Evolutionary conservation across 441 rosid species (phyloP), one percentile per base, ranked within the genome.

Genomic region (Arabidopsis hybrid): DNA sequence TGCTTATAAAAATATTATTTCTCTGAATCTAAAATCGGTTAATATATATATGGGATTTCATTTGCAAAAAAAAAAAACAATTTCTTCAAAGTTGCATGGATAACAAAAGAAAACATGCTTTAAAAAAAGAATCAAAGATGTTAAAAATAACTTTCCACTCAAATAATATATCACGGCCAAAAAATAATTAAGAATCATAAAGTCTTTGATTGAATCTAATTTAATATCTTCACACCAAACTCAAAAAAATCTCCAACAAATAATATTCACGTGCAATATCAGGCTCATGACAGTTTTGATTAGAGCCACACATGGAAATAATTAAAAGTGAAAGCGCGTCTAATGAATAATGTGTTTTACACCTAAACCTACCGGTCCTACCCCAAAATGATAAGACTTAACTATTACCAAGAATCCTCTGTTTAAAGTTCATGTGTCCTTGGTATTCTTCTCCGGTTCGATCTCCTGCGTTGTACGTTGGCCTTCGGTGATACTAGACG

Each of bases 401-500:
- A 40, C 43, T 47, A 14, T 47, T 5, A 32, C 52, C 60, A 55
- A 61, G 13, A 39, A 60, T 60, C 35, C 69, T 43, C 57, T 67
- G 64, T 66, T 68, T 64, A 35, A 70, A 17, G 3, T 16, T 57
- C 0, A 3, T 16, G 64, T 68, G 29, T 75, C 66, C 34, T 56
- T 56, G 6, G 43, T 26, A 29, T 16, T 35, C 73, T 16, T 73
- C 29, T 65, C 59, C 1, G 53, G 35, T 52, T 78, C 74, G 1
- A 31, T 72, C 79, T 78, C 84, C 39, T 75, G 79, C 38, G 80
- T 78, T 36, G 79, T 79, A 29, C 42, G 86, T 39, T 50, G 75
- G 47, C 78, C 87, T 29, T 82, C 85, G 1, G 82, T 82, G 3
- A 9, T 38, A 65, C 60, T 62, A 60, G 84, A 83, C 6, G 85